Base-by-base conservation (phyloP, 495 filamentous ascomycete genomes). In the Glutinoglossum americanum region DNA sequence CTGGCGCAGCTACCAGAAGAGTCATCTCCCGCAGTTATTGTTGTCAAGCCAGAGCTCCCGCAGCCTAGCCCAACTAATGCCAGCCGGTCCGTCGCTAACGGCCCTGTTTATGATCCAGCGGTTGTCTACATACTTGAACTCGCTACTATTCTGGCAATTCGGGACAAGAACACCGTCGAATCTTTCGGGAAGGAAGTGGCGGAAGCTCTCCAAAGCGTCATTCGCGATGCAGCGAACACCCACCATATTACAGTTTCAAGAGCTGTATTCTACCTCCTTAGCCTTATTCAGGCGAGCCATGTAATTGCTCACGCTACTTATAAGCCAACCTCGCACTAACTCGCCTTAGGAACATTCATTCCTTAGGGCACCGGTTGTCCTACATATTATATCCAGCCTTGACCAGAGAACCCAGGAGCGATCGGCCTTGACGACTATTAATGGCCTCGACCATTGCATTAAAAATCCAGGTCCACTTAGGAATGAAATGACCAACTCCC, bases 401-500 rank as follows among this genome's bases (percentile, higher is more conserved):
- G 78, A 88, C 35, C 80, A 83, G 62, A 79, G 85, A 51, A 75
- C 80, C 5, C 70, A 96, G 41, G 79, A 84, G 55, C 85, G 83
- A 64, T 81, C 87, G 0, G 84, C 89, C 3, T 72, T 75, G 26
- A 75, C 86, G 0, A 77, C 88, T 0, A 71, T 94, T 28, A 82
- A 84, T 63, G 89, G 92, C 1, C 71, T 99, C 15, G 76, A 79
- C 28, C 73, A 83, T 21, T 97, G 92, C 64, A 80, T 90, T 58
- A 79, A 81, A 51, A 78, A 84, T 57, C 78, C 85, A 0, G 79
- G 79, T 27, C 80, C 81, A 26, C 75, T 99, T 23, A 79, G 86
- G 57, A 94, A 83, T 60, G 90, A 96, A 69, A 86, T 97, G 60
- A 89, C 90, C 64, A 89, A 86, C 21, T 95, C 90, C 27, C 92